Conservation (phyloP, 306 rosid genomes). For the Casuarina cunninghamiana region DNA sequence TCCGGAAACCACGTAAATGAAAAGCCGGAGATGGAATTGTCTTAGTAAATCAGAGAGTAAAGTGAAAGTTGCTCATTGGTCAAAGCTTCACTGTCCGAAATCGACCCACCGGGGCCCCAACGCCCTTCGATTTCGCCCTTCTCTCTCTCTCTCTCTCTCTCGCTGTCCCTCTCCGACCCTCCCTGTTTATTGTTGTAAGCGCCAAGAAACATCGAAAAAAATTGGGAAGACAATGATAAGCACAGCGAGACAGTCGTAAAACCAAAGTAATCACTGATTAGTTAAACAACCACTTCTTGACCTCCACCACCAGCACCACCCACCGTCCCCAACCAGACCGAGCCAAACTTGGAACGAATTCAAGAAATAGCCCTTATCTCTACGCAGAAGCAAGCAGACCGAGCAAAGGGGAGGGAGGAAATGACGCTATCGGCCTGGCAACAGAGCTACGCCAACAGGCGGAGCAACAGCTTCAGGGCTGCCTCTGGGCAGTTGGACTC, state of each 20-base stretch:
- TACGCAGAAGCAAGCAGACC: constrained; percentile 3
- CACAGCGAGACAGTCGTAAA: constrained; percentile 40
- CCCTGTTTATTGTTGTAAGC: background rate
- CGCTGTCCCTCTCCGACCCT: background rate
- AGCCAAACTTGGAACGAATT: constrained; percentile 18
- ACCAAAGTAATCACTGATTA: constrained; percentile 57
- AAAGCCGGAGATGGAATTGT: no score
- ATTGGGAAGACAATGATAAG: background rate
- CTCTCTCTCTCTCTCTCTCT: background rate
- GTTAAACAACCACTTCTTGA: constrained; percentile 1
- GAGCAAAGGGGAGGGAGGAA: constrained; percentile 11
- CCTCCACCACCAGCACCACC: constrained; percentile 31
- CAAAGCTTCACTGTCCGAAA: constrained; percentile 18
- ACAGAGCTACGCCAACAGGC: constrained; percentile 78
- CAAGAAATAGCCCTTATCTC: constrained; percentile 10
- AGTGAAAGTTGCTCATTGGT: no score
- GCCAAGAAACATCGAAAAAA: background rate
- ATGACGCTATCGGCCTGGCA: constrained; percentile 95
- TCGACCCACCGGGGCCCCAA: constrained; percentile 12
- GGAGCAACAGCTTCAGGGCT: constrained; percentile 77
- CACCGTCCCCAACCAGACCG: constrained; percentile 22
- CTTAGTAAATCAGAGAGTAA: no score
- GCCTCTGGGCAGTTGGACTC: constrained; percentile 67
- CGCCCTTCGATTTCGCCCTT: constrained; percentile 24
- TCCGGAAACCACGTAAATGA: no score